Conservation (phyloP, 306 rosid genomes). For the Oemleria cerasiformis region DNA sequence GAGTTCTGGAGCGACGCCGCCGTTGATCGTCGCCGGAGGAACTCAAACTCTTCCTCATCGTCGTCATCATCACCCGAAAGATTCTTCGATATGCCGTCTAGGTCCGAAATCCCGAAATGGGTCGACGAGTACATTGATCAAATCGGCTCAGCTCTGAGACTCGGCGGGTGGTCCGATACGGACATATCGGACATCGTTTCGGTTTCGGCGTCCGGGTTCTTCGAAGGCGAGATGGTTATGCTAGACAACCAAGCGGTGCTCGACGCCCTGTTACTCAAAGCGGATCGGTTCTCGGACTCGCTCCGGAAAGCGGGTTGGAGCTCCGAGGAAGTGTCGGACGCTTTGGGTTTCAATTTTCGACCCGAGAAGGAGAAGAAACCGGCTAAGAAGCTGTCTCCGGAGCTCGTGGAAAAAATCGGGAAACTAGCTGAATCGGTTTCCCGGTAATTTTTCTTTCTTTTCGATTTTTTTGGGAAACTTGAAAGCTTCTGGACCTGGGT, state of each 20-base stretch:
- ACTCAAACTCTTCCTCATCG: too few relatives aligned
- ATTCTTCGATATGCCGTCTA: too few relatives aligned
- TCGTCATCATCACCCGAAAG: too few relatives aligned
- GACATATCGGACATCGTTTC: slow-evolving; percentile 69
- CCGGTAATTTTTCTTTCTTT: slow-evolving; percentile 35
- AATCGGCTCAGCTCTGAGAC: too few relatives aligned
- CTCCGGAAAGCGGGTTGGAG: slow-evolving; percentile 98
- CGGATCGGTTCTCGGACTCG: slow-evolving; percentile 67
- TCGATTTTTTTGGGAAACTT: slow-evolving; percentile 4
- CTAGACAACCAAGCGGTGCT: slow-evolving; percentile 82
- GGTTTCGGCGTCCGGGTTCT: slow-evolving; percentile 80
- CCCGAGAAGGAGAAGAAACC: slow-evolving; percentile 82
- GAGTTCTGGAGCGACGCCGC: too few relatives aligned
- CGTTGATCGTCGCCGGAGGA: too few relatives aligned
- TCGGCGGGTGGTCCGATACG: slow-evolving; percentile 89
- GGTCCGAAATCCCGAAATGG: too few relatives aligned
- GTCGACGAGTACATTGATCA: too few relatives aligned
- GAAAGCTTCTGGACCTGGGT: slow-evolving; percentile 3
- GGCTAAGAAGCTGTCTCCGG: slow-evolving; percentile 76
- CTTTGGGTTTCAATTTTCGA: slow-evolving; percentile 86
- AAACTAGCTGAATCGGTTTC: slow-evolving; percentile 92
- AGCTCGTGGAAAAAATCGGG: slow-evolving; percentile 63
- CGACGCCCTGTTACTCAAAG: slow-evolving; percentile 79
- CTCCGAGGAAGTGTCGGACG: slow-evolving; percentile 92
- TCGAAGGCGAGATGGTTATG: slow-evolving; percentile 71